These are phyloP conservation scores for Epichloe sp. DNA, from an alignment of 2,329 filamentous ascomycete species.

Conservation along the genomic window DNA sequence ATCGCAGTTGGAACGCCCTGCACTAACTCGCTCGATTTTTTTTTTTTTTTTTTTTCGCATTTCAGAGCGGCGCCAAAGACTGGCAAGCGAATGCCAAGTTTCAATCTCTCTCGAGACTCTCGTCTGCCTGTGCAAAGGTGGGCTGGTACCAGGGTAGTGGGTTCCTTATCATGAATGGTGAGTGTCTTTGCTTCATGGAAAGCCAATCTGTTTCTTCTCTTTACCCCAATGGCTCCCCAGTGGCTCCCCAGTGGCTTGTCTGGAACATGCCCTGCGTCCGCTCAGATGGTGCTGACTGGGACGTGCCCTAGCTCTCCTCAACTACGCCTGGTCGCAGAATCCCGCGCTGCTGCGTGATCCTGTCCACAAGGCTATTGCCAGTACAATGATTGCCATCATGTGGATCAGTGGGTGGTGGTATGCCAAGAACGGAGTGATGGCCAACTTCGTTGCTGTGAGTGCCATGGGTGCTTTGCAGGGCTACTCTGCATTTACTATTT, in stretches of 20 bases:
- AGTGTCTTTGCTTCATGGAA: background rate
- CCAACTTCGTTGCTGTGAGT: constrained; percentile 5
- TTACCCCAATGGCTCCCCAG: background rate
- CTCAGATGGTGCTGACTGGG: background rate
- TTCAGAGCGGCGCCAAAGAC: constrained; percentile 7
- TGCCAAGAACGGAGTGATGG: constrained; percentile 4
- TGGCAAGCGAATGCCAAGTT: constrained; percentile 8
- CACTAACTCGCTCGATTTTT: background rate
- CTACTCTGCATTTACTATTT: constrained; percentile 6
- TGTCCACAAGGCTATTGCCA: constrained; percentile 6
- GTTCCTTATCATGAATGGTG: constrained; percentile 8
- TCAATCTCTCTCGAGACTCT: constrained; percentile 3
- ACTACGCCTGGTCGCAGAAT: constrained; percentile 9
- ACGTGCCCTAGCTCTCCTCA: constrained; percentile 5
- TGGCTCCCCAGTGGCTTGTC: background rate
- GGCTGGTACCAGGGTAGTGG: constrained; percentile 10
- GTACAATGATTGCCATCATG: constrained; percentile 7
- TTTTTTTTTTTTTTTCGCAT: background rate
- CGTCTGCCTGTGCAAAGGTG: constrained; percentile 5
- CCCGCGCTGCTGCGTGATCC: constrained; percentile 7
- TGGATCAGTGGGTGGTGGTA: constrained; percentile 7
- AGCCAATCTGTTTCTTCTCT: background rate
- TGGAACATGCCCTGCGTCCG: background rate
- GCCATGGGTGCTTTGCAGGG: constrained; percentile 7
- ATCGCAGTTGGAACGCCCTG: background rate